Evolutionary conservation across 768 basidiomycete genomes (phyloP).

Genomic region (Steccherinum ochraceum): DNA sequence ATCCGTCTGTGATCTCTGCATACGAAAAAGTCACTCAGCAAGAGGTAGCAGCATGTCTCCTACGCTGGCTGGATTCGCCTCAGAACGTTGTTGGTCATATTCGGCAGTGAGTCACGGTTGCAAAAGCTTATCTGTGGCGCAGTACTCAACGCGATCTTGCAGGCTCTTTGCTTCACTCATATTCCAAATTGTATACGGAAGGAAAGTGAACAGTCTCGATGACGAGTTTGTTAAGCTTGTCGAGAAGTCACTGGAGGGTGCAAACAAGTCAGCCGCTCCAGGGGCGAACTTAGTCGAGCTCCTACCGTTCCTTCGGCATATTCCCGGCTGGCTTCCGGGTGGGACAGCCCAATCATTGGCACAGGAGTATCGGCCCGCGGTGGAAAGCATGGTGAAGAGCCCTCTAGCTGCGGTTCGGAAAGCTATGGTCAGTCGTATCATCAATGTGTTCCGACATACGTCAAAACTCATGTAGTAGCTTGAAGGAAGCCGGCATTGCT

Average conservation of each 20-base stretch:
- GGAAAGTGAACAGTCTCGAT: background rate
- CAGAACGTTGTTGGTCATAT: background rate
- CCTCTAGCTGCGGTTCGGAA: background rate
- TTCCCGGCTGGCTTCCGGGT: constrained; percentile 4
- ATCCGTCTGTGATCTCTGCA: background rate
- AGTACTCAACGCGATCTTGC: no score
- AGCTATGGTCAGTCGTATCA: no score
- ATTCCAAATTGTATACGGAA: background rate
- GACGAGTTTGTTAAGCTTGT: background rate
- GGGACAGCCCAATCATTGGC: background rate
- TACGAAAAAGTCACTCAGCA: background rate
- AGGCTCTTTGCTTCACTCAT: background rate
- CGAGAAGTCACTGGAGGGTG: background rate
- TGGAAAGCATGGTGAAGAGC: background rate
- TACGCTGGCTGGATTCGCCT: background rate
- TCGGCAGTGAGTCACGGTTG: constrained; percentile 6
- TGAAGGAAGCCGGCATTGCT: no score
- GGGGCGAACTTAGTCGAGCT: constrained; percentile 8
- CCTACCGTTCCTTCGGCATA: constrained; percentile 2
- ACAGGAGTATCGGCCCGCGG: background rate
- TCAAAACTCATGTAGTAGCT: no score
- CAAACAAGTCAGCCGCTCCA: background rate
- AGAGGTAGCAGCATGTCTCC: background rate
- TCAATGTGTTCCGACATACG: no score
- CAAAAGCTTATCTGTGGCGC: no score